These are phyloP conservation scores for Suillus decipiens DNA, from an alignment of 768 basidiomycete species.

Conservation along the genomic window DNA sequence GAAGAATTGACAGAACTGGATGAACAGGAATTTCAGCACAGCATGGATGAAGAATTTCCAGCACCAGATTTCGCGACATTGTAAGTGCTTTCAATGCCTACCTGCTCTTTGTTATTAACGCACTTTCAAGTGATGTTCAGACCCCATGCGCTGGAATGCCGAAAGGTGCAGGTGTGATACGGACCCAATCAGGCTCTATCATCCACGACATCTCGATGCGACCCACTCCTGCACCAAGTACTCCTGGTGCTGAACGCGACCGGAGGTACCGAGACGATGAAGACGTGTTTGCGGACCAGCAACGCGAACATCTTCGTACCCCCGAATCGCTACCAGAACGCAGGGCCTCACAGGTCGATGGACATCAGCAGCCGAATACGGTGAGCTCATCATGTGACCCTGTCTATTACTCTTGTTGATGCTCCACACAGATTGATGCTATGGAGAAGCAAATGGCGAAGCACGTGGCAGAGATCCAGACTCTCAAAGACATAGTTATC, in stretches of 20 bases:
- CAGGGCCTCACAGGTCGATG: not conserved
- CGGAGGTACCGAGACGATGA: constrained; percentile 12
- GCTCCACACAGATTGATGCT: not conserved
- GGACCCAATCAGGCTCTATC: constrained; percentile 50
- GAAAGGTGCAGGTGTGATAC: constrained; percentile 22
- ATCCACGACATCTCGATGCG: constrained; percentile 49
- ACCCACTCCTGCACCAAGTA: constrained; percentile 52
- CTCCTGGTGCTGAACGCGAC: constrained; percentile 22
- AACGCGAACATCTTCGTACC: not conserved
- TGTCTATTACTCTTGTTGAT: not conserved
- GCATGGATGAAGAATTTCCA: not conserved
- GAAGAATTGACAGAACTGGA: constrained; percentile 17
- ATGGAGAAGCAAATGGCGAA: too few species aligned
- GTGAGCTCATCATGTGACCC: not conserved
- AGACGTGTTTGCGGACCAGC: constrained; percentile 6
- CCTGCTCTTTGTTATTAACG: not conserved
- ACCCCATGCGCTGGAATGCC: constrained; percentile 1
- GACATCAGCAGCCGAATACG: not conserved
- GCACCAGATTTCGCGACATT: constrained; percentile 11
- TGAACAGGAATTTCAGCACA: constrained; percentile 7
- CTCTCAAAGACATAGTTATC: not conserved
- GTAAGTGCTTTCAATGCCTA: not conserved
- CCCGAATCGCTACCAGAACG: constrained; percentile 11
- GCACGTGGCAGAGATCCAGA: not conserved
- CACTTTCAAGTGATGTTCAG: not conserved